These are phyloP conservation scores for Mucuna pruriens DNA, from an alignment of 306 rosid species.

Conservation along the genomic window DNA sequence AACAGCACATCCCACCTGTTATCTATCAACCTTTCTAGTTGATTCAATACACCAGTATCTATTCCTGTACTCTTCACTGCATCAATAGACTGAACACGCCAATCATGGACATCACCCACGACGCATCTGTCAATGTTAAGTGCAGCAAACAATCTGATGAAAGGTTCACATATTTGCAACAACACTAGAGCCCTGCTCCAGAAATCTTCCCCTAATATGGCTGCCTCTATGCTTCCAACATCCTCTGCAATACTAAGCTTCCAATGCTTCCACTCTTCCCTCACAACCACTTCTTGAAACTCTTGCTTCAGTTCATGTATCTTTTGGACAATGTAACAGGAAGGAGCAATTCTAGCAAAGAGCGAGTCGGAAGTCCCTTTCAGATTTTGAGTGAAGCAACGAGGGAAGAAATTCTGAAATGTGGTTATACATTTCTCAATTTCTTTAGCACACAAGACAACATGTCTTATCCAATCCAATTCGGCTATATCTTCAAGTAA, in stretches of 20 bases:
- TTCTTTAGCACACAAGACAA: constrained; percentile 54
- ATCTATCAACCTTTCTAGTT: constrained; percentile 59
- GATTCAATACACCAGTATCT: constrained; percentile 39
- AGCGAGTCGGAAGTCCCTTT: constrained; percentile 38
- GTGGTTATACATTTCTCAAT: constrained; percentile 50
- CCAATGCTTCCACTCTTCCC: constrained; percentile 68
- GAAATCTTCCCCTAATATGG: constrained; percentile 56
- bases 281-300: constrained; percentile 43
- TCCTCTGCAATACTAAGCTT: constrained; percentile 44
- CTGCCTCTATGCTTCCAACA: constrained; percentile 48
- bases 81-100: constrained; percentile 60
- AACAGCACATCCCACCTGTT: constrained; percentile 60
- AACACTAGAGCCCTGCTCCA: constrained; percentile 50
- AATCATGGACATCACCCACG: constrained; percentile 60
- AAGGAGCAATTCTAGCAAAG: constrained; percentile 51
- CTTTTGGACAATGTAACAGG: constrained; percentile 50
- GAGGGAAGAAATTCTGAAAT: constrained; percentile 46
- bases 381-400: constrained; percentile 41
- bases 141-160: constrained; percentile 42
- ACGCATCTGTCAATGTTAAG: constrained; percentile 50
- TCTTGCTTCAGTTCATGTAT: constrained; percentile 50
- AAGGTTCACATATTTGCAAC: constrained; percentile 53
- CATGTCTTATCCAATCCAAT: constrained; percentile 54
- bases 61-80: constrained; percentile 45
- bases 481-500: constrained; percentile 65